phyloP scores from a whole-genome alignment of 768 basidiomycete genomes.

The Tephrocybe sp. region DNA sequence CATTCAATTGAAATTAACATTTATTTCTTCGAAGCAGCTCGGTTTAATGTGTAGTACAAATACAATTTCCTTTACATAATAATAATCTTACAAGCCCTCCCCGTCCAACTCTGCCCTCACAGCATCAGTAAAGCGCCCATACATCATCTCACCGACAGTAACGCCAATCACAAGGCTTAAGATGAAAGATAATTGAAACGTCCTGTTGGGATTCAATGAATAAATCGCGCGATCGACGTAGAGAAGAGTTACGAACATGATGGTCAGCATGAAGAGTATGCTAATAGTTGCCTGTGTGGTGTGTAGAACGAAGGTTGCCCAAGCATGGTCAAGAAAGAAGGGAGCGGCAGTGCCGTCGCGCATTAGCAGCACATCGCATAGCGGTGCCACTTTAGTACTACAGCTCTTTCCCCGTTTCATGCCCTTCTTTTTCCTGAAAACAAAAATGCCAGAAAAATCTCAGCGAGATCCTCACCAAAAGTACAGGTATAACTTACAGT shows the following conservation, averaged over 20 bases:
- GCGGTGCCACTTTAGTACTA: not conserved
- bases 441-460: too few relatives aligned
- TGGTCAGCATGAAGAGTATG: conserved; percentile 68
- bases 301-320: conserved; percentile 59
- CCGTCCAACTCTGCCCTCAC: too few relatives aligned
- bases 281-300: conserved; percentile 49
- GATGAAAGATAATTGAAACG: conserved; percentile 60
- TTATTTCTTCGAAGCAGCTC: too few relatives aligned
- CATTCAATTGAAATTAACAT: too few relatives aligned
- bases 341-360: conserved; percentile 36
- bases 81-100: too few relatives aligned
- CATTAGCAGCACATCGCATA: conserved; percentile 12
- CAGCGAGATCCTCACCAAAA: too few relatives aligned
- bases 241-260: conserved; percentile 50
- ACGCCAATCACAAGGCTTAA: conserved; percentile 54
- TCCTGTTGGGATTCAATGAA: conserved; percentile 39
- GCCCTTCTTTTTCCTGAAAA: not conserved
- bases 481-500: too few relatives aligned
- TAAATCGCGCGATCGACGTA: not conserved
- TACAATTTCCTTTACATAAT: too few relatives aligned
- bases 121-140: too few relatives aligned
- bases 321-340: conserved; percentile 60
- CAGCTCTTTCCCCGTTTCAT: not conserved
- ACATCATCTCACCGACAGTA: conserved; percentile 60
- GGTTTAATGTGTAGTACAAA: too few relatives aligned